These are phyloP conservation scores for Penicillium sp. DNA, from an alignment of 2,329 filamentous ascomycete species.

Conservation along the genomic window DNA sequence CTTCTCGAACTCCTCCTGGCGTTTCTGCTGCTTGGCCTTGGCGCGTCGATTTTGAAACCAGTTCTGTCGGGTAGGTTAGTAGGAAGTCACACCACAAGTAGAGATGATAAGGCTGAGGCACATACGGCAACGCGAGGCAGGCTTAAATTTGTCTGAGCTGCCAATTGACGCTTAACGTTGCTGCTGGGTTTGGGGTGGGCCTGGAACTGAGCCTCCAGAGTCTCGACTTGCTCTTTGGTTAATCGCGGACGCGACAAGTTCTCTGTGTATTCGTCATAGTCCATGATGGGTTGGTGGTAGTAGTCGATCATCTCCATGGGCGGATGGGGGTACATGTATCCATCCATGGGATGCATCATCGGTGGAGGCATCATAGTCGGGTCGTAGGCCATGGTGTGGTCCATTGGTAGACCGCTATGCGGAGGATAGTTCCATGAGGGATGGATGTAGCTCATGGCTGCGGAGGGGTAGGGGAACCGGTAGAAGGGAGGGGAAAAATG, in stretches of 20 bases:
- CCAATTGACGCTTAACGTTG: constrained; percentile 47
- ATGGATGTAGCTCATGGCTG: constrained; percentile 39
- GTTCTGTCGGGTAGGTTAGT: constrained; percentile 36
- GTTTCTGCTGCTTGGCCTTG: constrained; percentile 49
- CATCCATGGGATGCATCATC: constrained; percentile 38
- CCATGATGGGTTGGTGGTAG: constrained; percentile 39
- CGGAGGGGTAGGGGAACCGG: not conserved
- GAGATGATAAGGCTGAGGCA: constrained; percentile 8
- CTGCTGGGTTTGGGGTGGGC: constrained; percentile 49
- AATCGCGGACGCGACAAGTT: constrained; percentile 47
- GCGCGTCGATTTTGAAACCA: constrained; percentile 52
- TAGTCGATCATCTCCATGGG: constrained; percentile 43
- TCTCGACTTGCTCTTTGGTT: constrained; percentile 50
- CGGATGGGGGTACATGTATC: constrained; percentile 36
- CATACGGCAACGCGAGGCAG: constrained; percentile 48
- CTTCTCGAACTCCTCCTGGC: constrained; percentile 47
- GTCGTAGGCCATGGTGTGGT: constrained; percentile 36
- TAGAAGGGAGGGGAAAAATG: constrained; percentile 1
- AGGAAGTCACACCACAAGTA: not conserved
- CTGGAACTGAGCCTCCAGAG: constrained; percentile 47
- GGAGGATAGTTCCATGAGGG: constrained; percentile 34
- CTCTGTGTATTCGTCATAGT: constrained; percentile 46
- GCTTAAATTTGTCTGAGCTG: constrained; percentile 46
- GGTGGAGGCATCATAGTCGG: constrained; percentile 34
- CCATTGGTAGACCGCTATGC: constrained; percentile 35